Conservation (phyloP, 345 rosid genomes). For the Ricinus communis region DNA sequence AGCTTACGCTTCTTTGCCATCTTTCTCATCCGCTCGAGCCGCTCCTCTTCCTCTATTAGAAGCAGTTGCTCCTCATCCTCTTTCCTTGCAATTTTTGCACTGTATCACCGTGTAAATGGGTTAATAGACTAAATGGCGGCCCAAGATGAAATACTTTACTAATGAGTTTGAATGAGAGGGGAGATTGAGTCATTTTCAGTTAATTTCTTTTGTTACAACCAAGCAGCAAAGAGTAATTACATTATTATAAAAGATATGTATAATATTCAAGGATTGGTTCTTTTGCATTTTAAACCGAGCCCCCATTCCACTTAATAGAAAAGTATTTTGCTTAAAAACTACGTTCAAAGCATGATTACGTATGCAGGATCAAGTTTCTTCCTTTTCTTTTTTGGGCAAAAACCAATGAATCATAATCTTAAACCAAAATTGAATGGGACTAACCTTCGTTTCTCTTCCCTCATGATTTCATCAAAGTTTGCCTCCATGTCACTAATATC, state of each 20-base stretch:
- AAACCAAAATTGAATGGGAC: slow-evolving; percentile 7
- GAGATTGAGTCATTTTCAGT: too few relatives aligned
- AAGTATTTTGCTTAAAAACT: too few relatives aligned
- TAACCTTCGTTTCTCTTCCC: slow-evolving; percentile 79
- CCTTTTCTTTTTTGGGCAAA: background rate
- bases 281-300: too few relatives aligned
- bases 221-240: too few relatives aligned
- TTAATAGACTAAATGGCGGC: background rate
- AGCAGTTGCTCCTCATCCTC: slow-evolving; percentile 73
- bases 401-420: background rate
- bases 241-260: too few relatives aligned
- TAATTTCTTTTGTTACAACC: too few relatives aligned
- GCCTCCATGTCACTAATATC: slow-evolving; percentile 87
- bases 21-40: slow-evolving; percentile 45
- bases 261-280: too few relatives aligned
- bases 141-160: too few relatives aligned
- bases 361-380: background rate
- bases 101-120: slow-evolving; percentile 26
- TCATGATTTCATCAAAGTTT: slow-evolving; percentile 66
- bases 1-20: slow-evolving; percentile 52
- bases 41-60: slow-evolving; percentile 68
- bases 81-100: slow-evolving; percentile 59
- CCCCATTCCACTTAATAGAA: too few relatives aligned
- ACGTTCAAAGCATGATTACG: too few relatives aligned
- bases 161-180: too few relatives aligned